Evolutionary conservation across 2,329 filamentous ascomycete species (phyloP).

Genomic region (Epichloe sylvatica): DNA sequence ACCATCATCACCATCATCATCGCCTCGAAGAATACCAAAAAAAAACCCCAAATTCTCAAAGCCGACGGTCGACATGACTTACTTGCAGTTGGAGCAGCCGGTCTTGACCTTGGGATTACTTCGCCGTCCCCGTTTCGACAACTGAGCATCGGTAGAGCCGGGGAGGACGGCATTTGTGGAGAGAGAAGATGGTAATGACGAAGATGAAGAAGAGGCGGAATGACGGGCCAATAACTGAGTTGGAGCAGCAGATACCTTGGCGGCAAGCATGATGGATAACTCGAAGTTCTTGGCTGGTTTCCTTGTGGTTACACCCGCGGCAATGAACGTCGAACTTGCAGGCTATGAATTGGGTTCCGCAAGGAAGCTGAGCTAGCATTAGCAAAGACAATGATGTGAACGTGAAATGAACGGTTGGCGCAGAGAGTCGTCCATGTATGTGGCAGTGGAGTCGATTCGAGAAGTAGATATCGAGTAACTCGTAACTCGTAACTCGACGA

Average conservation of each 20-base stretch:
- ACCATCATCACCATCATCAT: neutral
- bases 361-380: neutral
- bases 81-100: conserved; percentile 56
- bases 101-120: conserved; percentile 52
- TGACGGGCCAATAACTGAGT: neutral
- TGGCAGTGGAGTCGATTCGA: neutral
- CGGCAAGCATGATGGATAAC: neutral
- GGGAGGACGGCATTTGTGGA: neutral
- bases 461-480: no score
- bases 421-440: neutral
- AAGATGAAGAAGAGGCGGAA: neutral
- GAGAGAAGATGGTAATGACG: neutral
- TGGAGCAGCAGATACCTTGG: neutral
- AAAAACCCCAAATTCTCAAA: neutral
- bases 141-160: neutral
- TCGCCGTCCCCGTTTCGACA: conserved; percentile 31
- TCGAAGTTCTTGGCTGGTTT: neutral
- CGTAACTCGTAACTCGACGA: no score
- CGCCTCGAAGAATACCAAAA: neutral
- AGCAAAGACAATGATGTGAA: neutral
- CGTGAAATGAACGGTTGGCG: neutral
- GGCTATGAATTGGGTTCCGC: neutral
- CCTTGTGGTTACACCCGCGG: neutral
- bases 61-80: conserved; percentile 18
- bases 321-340: neutral